phyloP scores from a whole-genome alignment of 148 eudicot genomes.

The Limonium bicolor region DNA sequence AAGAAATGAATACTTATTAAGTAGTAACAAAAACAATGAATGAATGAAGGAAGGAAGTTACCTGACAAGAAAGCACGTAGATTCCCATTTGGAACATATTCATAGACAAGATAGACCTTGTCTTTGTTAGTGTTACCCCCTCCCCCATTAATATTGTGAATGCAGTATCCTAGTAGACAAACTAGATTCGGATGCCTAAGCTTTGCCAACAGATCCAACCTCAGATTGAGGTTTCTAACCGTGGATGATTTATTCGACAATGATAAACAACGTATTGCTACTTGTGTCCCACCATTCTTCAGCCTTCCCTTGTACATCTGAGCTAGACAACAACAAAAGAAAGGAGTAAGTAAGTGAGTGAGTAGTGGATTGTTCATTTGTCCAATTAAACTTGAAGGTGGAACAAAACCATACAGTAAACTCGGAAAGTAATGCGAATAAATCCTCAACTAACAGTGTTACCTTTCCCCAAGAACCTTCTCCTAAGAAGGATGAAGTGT shows the following conservation, averaged over 20 bases:
- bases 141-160: conserved; percentile 15
- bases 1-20: background rate
- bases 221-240: conserved; percentile 39
- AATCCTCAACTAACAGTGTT: too few relatives aligned
- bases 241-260: conserved; percentile 36
- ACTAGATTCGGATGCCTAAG: conserved; percentile 54
- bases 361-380: too few relatives aligned
- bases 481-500: conserved; percentile 33
- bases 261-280: conserved; percentile 48
- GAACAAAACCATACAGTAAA: too few relatives aligned
- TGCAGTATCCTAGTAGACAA: conserved; percentile 59
- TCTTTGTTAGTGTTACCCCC: conserved; percentile 15
- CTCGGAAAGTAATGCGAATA: too few relatives aligned
- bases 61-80: conserved; percentile 39
- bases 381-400: too few relatives aligned
- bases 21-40: background rate
- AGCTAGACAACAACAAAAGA: conserved; percentile 6
- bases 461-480: conserved; percentile 73
- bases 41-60: conserved; percentile 5
- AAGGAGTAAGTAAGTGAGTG: conserved; percentile 28
- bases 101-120: conserved; percentile 49
- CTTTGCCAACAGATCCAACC: conserved; percentile 59
- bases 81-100: conserved; percentile 40
- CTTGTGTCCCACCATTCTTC: conserved; percentile 31
- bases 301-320: conserved; percentile 54